A percentile compares a stretch with the other conserved stretches of the same genome.
phyloP scores from a whole-genome alignment of 2,329 filamentous ascomycete genomes.

The Fusarium foetens region DNA sequence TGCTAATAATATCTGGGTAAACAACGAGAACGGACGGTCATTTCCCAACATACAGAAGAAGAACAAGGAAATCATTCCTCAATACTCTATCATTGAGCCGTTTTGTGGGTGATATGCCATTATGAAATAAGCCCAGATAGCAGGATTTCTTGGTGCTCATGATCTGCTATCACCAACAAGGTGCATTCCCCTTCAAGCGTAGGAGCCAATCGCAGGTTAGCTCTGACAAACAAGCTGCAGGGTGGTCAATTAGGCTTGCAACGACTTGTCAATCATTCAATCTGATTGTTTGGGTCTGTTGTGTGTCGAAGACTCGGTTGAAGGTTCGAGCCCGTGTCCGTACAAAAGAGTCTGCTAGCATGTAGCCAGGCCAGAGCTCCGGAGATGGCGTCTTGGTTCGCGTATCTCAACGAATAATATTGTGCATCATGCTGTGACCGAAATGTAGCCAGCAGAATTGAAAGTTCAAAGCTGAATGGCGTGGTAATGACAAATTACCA shows the following conservation, averaged over 20 bases:
- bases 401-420: slow-evolving; percentile 30
- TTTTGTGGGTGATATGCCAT: not conserved
- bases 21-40: not conserved
- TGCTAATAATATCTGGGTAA: not conserved
- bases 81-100: not conserved
- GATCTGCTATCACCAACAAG: not conserved
- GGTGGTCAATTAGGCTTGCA: not conserved
- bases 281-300: not conserved
- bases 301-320: not conserved
- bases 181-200: not conserved
- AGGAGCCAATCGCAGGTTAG: slow-evolving; percentile 1
- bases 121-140: not conserved
- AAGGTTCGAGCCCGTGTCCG: not conserved
- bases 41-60: not conserved
- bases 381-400: slow-evolving; percentile 9
- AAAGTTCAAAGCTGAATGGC: not conserved
- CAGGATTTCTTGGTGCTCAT: not conserved
- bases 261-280: not conserved
- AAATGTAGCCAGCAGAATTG: not conserved
- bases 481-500: not conserved
- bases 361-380: not conserved
- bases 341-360: not conserved
- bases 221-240: not conserved
- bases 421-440: not conserved
- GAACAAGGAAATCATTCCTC: not conserved